These are phyloP conservation scores for Phycomyces nitens DNA, from an alignment of 192 early-diverging fungal genomes.

Conservation along the genomic window DNA sequence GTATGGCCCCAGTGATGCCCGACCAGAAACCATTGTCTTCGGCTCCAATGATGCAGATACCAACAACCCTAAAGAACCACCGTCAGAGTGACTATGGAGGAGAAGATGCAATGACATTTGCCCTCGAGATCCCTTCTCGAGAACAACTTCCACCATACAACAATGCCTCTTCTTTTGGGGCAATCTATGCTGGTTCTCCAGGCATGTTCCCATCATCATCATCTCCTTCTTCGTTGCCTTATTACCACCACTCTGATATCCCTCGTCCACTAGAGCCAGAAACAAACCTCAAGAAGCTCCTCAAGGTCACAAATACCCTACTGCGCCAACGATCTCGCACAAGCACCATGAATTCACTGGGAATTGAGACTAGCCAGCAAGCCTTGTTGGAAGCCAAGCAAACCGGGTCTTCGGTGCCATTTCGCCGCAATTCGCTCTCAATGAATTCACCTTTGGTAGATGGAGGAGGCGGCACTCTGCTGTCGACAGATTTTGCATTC, in stretches of 20 bases:
- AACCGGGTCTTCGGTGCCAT: slow-evolving; percentile 20
- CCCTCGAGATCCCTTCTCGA: slow-evolving; percentile 9
- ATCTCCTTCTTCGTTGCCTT: neutral
- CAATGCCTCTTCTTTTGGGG: neutral
- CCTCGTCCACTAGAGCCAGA: neutral
- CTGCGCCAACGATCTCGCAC: slow-evolving; percentile 27
- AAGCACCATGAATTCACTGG: slow-evolving; percentile 27
- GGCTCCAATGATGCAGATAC: slow-evolving; percentile 23
- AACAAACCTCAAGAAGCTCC: slow-evolving; percentile 10
- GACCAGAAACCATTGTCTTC: slow-evolving; percentile 16
- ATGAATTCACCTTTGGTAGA: slow-evolving; percentile 10
- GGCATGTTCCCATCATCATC: neutral
- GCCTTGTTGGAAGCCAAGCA: slow-evolving; percentile 8
- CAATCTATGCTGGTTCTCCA: neutral
- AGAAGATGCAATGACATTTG: slow-evolving; percentile 15
- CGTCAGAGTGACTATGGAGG: slow-evolving; percentile 19
- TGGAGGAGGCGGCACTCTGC: slow-evolving; percentile 9
- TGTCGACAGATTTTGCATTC: slow-evolving; percentile 14
- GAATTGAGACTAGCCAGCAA: slow-evolving; percentile 19
- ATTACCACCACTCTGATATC: too few species aligned
- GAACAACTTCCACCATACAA: neutral
- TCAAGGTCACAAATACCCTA: slow-evolving; percentile 13
- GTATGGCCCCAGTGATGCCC: slow-evolving; percentile 9
- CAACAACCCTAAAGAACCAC: slow-evolving; percentile 16
- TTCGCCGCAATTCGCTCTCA: slow-evolving; percentile 23